These are phyloP conservation scores for Geotrichum klebahnii DNA, from an alignment of 1,139 yeast species.

Conservation along the genomic window DNA sequence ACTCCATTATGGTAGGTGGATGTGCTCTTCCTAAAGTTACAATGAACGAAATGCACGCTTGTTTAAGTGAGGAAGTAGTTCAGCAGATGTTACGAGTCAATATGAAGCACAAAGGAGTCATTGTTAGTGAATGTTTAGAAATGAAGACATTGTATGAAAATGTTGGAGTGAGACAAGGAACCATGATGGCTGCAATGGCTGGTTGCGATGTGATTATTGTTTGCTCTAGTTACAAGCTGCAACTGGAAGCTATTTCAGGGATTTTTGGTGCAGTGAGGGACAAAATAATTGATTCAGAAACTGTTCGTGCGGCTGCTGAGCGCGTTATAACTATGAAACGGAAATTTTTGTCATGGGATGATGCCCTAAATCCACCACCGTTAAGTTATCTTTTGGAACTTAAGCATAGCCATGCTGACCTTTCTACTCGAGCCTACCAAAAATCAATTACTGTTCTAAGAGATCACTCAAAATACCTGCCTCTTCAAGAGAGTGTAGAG, in stretches of 20 bases:
- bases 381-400: constrained; percentile 36
- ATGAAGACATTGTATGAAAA: constrained; percentile 62
- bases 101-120: constrained; percentile 55
- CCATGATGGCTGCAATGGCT: constrained; percentile 57
- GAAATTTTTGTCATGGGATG: constrained; percentile 48
- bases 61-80: constrained; percentile 57
- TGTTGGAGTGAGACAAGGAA: constrained; percentile 65
- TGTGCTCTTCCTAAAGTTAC: constrained; percentile 64
- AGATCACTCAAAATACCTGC: constrained; percentile 52
- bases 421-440: constrained; percentile 50
- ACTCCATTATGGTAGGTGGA: constrained; percentile 62
- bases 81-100: constrained; percentile 52
- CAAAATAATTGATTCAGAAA: constrained; percentile 52
- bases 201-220: constrained; percentile 66
- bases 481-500: constrained; percentile 47
- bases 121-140: constrained; percentile 61
- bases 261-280: constrained; percentile 51
- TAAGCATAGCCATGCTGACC: constrained; percentile 46
- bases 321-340: constrained; percentile 49
- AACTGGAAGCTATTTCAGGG: constrained; percentile 57
- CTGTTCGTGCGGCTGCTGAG: constrained; percentile 43
- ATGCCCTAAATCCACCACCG: constrained; percentile 41
- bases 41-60: constrained; percentile 61
- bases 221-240: constrained; percentile 55
- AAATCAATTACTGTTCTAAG: constrained; percentile 55